Conservation (phyloP, 805 yeast species). For the Yamadazyma endophytica region DNA sequence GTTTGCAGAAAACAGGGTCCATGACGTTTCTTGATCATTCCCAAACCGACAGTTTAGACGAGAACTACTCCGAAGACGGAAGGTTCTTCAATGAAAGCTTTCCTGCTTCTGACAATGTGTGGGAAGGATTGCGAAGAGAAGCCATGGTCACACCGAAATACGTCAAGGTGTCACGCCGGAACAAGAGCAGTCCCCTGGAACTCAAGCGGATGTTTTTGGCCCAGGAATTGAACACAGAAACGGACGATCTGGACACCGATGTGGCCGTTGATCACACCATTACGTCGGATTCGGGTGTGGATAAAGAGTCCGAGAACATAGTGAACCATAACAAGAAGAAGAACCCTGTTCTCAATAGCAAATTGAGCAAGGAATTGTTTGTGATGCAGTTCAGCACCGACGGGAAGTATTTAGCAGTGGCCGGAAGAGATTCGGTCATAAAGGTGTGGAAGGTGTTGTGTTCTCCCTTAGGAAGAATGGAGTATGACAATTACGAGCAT, state of each 20-base stretch:
- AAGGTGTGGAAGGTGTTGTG: slow-evolving; percentile 78
- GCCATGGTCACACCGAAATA: slow-evolving; percentile 53
- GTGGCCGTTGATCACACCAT: not conserved
- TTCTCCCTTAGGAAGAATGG: slow-evolving; percentile 64
- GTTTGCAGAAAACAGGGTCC: slow-evolving; percentile 2
- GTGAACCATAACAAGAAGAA: not conserved
- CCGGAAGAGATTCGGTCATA: slow-evolving; percentile 69
- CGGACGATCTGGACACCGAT: slow-evolving; percentile 1
- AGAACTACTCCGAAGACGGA: slow-evolving; percentile 1
- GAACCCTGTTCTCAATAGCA: not conserved
- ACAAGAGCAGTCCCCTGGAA: slow-evolving; percentile 42
- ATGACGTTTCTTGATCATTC: slow-evolving; percentile 3
- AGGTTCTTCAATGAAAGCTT: not conserved
- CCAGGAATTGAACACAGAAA: slow-evolving; percentile 48
- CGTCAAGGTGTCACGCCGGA: slow-evolving; percentile 45
- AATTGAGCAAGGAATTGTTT: slow-evolving; percentile 53
- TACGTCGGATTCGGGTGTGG: not conserved
- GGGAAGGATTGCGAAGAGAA: slow-evolving; percentile 29
- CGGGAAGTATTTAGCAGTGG: slow-evolving; percentile 81
- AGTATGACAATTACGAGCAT: slow-evolving; percentile 23
- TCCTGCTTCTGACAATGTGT: slow-evolving; percentile 10
- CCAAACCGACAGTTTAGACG: slow-evolving; percentile 3
- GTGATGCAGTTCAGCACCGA: slow-evolving; percentile 69
- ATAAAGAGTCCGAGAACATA: not conserved
- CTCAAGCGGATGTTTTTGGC: slow-evolving; percentile 57